Evolutionary conservation across 495 filamentous ascomycete species (phyloP), one percentile per base, ranked within the genome.

Genomic region (Usnea hakonensis): DNA sequence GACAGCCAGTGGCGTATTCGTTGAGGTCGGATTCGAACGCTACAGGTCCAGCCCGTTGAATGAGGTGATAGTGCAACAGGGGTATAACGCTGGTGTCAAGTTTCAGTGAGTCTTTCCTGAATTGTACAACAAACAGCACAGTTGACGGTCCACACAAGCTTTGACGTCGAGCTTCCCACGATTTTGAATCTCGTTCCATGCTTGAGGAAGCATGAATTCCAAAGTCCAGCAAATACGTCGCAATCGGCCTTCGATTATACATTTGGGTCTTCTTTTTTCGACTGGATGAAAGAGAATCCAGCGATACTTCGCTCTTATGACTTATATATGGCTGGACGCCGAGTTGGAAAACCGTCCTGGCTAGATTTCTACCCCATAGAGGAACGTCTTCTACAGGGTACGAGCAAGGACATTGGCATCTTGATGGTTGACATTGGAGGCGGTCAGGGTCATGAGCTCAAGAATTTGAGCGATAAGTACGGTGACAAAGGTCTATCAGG

Each of bases 341-440:
- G 75, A 17, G 62, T 72, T 35, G 76, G 76, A 3, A 67, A 63
- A 16, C 68, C 67, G 0, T 67, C 63, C 58, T 77, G 75, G 75
- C 77, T 74, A 40, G 73, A 78, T 54, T 59, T 73, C 7, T 76
- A 75, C 50, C 75, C 74, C 0, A 63, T 75, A 17, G 55, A 66
- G 28, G 68, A 75, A 23, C 70, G 65, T 0, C 73, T 83, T 23
- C 5, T 55, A 3, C 71, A 14, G 73, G 71, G 2, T 26, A 23
- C 64, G 3, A 48, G 64, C 5, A 46, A 56, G 9, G 36, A 56
- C 0, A 44, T 71, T 2, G 66, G 65, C 4, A 67, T 71, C 5
- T 62, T 78, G 11, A 62, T 79, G 8, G 71, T 73, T 23, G 69
- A 73, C 36, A 57, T 70, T 21, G 68, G 67, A 11, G 68, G 69